Base-by-base conservation (phyloP, 2,329 filamentous ascomycete species). In the Fusarium bactridioides region DNA sequence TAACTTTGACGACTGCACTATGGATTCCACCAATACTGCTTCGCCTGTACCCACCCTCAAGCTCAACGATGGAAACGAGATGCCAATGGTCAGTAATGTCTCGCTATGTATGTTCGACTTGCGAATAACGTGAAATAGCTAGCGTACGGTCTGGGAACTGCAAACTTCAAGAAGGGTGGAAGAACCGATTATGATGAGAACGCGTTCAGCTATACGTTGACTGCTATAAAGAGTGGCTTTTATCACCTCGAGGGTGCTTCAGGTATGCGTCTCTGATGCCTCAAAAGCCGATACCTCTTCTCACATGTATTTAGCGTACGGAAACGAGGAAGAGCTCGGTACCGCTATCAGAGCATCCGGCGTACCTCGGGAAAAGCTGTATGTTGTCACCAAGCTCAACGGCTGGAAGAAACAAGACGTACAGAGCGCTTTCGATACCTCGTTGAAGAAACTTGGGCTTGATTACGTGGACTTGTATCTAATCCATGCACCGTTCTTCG, bases 91-190 rank as follows among this genome's bases (percentile, higher is more conserved):
- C 9, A 27, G 48, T 11, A 4, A 2, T 5, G 7, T 1, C n/a
- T 37, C n/a, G 4, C 6, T 11, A 4, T 8, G 1, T 4, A 7
- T 51, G 1, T 6, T 16, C 6, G 3, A 11, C n/a, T 5, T 4
- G 18, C 8, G 7, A 0, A 6, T 37, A 15, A 53, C 23, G 5
- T 11, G 8, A 8, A 12, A 53, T 25, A 27, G 48, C 6, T 53
- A 53, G 48, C 31, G 9, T 53, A 53, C 12, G 48, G 48, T 12
- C 23, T 53, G 8, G 48, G 48, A 8, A 53, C 31, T 3, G 48
- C 48, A 25, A 35, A 53, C 4, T 53, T 37, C 48, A 53, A 53
- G 31, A 53, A 37, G 31, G 48, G 48, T 16, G 31, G 31, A 21
- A 25, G 23, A 11, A 53, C 23, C 5, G 48, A 53, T 6, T 51